Base-by-base conservation (phyloP, 257 asterid species). In the Cordia subcordata region DNA sequence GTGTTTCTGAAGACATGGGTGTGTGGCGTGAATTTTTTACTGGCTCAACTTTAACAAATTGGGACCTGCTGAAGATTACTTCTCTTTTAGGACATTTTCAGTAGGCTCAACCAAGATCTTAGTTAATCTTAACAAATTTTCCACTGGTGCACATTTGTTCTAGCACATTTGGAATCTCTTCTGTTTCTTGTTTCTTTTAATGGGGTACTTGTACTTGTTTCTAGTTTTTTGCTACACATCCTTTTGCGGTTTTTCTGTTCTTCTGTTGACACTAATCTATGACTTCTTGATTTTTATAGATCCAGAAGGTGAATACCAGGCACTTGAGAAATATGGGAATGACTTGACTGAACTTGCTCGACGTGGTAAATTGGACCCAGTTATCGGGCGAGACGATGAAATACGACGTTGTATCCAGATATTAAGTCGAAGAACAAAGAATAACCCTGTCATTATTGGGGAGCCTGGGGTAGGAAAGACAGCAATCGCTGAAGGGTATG, bases 391-490 rank as follows among this genome's bases (percentile, higher is more conserved):
- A n/a, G 98, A 84, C 67, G 96, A 88, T 74, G 98, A 92, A 75
- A 92, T 92, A 65, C 77, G 98, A 45, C 83, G 96, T 51, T 92
- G 98, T 80, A 88, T 92, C 56, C 96, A 92, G 64, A 92, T 92
- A 61, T 80, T 92, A 68, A 77, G 88, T 61, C 94, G 98, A 57
- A 72, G 98, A 73, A 92, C 96, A 23, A 92, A 92, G 79, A 92
- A 92, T 74, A 92, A 92, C 71, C 98, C 98, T 67, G 94, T 92
- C 61, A 88, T 92, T 73, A 86, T 92, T 70, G 98, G 98, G 62
- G 98, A 92, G 74, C 98, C 98, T 59, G 98, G 98, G 40, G 98
- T 92, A 13, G 98, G 98, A 18, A 92, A 92, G 84, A 92, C 98
- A 65, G 96, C 98, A 73, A 92, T 92, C 69, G 98, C 95, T 60